phyloP scores from a whole-genome alignment of 495 filamentous ascomycete genomes.

The Rhizodiscina lignyota region DNA sequence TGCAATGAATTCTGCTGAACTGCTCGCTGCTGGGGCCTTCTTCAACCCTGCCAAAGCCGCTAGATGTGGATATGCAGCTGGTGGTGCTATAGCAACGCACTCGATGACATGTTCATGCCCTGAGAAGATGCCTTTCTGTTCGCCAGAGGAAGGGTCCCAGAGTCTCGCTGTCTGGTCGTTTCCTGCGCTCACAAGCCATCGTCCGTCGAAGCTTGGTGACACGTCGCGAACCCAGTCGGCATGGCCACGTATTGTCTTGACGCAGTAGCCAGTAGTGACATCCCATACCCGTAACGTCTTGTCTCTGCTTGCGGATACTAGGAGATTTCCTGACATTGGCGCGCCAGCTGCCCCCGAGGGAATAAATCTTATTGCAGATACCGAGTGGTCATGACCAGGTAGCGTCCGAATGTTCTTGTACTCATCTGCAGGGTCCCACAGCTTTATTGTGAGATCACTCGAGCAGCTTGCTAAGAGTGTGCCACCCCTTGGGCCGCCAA shows the following conservation, averaged over 20 bases:
- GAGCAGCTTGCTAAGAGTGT: slow-evolving; percentile 83
- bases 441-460: slow-evolving; percentile 81
- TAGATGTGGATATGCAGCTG: slow-evolving; percentile 59
- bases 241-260: slow-evolving; percentile 69
- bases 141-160: slow-evolving; percentile 66
- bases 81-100: slow-evolving; percentile 78
- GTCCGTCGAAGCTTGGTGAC: slow-evolving; percentile 64
- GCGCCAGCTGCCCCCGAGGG: slow-evolving; percentile 56
- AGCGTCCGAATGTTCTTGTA: slow-evolving; percentile 94
- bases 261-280: slow-evolving; percentile 79
- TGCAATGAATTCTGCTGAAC: slow-evolving; percentile 74
- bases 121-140: slow-evolving; percentile 63
- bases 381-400: slow-evolving; percentile 82
- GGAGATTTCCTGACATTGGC: slow-evolving; percentile 50
- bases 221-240: slow-evolving; percentile 86
- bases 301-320: slow-evolving; percentile 69
- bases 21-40: slow-evolving; percentile 57
- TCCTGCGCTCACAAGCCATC: slow-evolving; percentile 64
- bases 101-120: slow-evolving; percentile 85
- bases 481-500: slow-evolving; percentile 71
- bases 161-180: slow-evolving; percentile 67
- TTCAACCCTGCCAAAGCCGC: slow-evolving; percentile 70
- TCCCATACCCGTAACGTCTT: slow-evolving; percentile 83
- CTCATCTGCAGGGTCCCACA: slow-evolving; percentile 89
- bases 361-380: slow-evolving; percentile 78